phyloP scores from a whole-genome alignment of 2,329 filamentous ascomycete genomes.

The Phyllosticta citriasiana region DNA sequence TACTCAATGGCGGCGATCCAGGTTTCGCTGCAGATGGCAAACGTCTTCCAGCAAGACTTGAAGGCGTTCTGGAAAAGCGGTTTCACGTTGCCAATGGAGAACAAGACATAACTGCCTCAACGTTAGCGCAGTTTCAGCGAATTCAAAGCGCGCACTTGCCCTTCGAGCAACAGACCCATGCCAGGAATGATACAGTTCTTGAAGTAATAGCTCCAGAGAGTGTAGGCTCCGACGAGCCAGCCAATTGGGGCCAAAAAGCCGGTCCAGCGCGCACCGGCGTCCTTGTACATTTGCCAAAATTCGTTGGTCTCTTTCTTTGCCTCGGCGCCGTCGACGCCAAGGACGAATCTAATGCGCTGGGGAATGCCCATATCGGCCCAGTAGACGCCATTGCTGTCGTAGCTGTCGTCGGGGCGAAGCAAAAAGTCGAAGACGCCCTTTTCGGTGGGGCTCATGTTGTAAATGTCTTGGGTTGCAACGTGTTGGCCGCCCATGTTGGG shows the following conservation, averaged over 20 bases:
- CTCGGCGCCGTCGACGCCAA: conserved; percentile 61
- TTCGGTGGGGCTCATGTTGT: conserved; percentile 48
- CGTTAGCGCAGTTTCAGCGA: neutral
- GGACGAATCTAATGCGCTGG: conserved; percentile 66
- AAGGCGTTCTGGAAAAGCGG: conserved; percentile 71
- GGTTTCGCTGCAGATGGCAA: conserved; percentile 59
- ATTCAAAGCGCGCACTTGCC: conserved; percentile 29
- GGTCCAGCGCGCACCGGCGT: conserved; percentile 43
- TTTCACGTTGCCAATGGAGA: conserved; percentile 89
- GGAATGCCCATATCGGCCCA: conserved; percentile 76
- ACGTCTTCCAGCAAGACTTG: conserved; percentile 62
- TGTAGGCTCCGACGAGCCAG: conserved; percentile 1
- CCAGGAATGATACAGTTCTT: conserved; percentile 86
- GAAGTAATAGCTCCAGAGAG: conserved; percentile 74
- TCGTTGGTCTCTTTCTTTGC: conserved; percentile 53
- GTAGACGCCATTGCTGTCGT: conserved; percentile 72
- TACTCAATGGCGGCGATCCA: conserved; percentile 84
- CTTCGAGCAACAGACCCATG: conserved; percentile 84
- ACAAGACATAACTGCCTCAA: conserved; percentile 66
- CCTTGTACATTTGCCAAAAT: conserved; percentile 73
- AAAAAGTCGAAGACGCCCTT: conserved; percentile 62
- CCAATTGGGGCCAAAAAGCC: conserved; percentile 8
- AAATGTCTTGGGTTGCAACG: conserved; percentile 31
- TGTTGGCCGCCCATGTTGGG: conserved; percentile 37
- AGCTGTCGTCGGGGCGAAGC: conserved; percentile 81